phyloP scores from a whole-genome alignment of 2,329 filamentous ascomycete species.

The Arthrobotrys pseudoclavata region DNA sequence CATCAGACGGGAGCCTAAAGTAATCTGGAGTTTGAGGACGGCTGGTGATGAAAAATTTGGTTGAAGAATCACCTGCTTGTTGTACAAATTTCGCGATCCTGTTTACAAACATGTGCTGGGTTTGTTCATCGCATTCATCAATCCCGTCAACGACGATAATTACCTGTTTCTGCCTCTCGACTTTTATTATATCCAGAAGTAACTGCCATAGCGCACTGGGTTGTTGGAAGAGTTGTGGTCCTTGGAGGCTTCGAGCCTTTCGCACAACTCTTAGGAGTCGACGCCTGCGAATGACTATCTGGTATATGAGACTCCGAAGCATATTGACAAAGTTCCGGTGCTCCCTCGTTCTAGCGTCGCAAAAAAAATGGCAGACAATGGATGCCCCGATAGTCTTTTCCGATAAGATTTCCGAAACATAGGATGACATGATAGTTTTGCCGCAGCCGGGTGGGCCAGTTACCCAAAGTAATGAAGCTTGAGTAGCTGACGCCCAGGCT shows the following conservation, averaged over 20 bases:
- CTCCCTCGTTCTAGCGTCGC: conserved; percentile 12
- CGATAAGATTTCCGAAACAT: conserved; percentile 5
- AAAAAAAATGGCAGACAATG: conserved; percentile 15
- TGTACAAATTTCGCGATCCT: conserved; percentile 3
- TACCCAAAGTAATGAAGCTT: conserved; percentile 13
- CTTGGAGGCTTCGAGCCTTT: conserved; percentile 18
- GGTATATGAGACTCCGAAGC: conserved; percentile 25
- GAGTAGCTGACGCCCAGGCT: neutral
- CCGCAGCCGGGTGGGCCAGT: conserved; percentile 11
- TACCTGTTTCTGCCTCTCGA: conserved; percentile 12
- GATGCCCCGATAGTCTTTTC: neutral
- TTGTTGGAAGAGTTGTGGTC: conserved; percentile 20
- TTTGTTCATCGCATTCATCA: conserved; percentile 17
- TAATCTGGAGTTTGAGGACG: neutral
- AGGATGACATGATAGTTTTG: conserved; percentile 20
- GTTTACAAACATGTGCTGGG: conserved; percentile 10
- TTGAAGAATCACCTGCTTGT: conserved; percentile 9
- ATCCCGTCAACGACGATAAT: conserved; percentile 17
- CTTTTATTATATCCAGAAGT: conserved; percentile 16
- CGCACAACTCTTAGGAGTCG: conserved; percentile 14
- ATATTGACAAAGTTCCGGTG: conserved; percentile 5
- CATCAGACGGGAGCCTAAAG: neutral
- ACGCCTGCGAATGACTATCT: conserved; percentile 9
- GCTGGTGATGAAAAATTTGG: conserved; percentile 26
- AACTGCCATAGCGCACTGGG: conserved; percentile 14